A percentile compares a stretch with the other conserved stretches of the same genome.
These are phyloP conservation scores for Bolboschoenoplectus hybrid DNA, from an alignment of 202 grass and related monocot genomes.

Conservation along the genomic window DNA sequence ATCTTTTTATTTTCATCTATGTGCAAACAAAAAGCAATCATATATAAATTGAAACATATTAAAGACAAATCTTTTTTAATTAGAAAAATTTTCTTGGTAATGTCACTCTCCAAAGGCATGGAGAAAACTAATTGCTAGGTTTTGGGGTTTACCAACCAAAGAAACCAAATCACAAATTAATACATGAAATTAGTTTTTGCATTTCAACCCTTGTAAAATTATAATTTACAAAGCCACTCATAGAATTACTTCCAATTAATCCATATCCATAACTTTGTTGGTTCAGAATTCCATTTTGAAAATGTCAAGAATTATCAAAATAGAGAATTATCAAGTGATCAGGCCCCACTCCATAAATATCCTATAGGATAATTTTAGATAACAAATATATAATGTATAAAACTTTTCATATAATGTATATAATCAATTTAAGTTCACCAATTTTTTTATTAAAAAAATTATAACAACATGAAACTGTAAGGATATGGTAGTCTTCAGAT, in stretches of 20 bases:
- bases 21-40: constrained; percentile 18
- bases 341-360: neutral
- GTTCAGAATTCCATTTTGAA: neutral
- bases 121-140: constrained; percentile 27
- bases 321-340: no score
- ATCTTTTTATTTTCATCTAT: no score
- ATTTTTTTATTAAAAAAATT: neutral
- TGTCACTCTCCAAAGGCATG: neutral
- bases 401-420: neutral
- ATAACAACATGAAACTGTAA: neutral
- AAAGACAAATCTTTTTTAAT: constrained; percentile 30
- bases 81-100: neutral
- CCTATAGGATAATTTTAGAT: neutral
- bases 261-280: neutral
- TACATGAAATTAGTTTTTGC: neutral
- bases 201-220: constrained; percentile 11
- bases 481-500: neutral
- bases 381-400: neutral
- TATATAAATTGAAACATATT: neutral
- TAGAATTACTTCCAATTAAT: neutral
- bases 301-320: no score
- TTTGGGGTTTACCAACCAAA: constrained; percentile 37
- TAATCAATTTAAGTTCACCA: neutral
- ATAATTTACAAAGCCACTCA: neutral
- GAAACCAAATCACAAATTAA: neutral